Base-by-base conservation (phyloP, 148 eudicot genomes). In the Fagopyrum tataricum region DNA sequence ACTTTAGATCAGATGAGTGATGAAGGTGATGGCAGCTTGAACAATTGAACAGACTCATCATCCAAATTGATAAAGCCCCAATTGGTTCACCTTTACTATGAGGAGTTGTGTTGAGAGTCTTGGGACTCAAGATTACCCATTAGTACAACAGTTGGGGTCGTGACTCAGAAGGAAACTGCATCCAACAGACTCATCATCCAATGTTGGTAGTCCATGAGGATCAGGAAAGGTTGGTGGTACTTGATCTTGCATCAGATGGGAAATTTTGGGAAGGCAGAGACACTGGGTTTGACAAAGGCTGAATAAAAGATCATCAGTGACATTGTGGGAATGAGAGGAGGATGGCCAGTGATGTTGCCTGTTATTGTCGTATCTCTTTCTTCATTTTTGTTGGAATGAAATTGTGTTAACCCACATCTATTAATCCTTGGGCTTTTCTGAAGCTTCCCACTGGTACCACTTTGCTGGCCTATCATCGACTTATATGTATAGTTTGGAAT, bases 231-330 rank as follows among this genome's bases (percentile, higher is more conserved):
- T 26, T 26, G 42, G 18, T 56, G 67, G 67, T 62, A 42, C 37
- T 62, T 62, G 67, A 41, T 62, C 41, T 62, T 40, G 42, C 42
- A 62, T 62, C 67, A 62, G 67, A 62, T 31, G 42, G 42, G 13
- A 40, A 62, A 31, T 62, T 62, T 20, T 56, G 2, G 0, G 40
- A 9, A 61, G n/a, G 67, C 64, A 8, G 37, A 26, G 3, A 26
- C 13, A 17, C 8, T 14, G 9, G 43, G 6, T 23, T 20, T 55
- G 8, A 24, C 31, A 55, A 55, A 55, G 61, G 20, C 10, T n/a
- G 11, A 24, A 55, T 31, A 31, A 56, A 12, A 23, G 39, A 39
- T 24, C 66, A 59, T 59, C 12, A 15, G 15, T 23, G 66, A 4
- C 10, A 56, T 9, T 21, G 31, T 56, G 62, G 62, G 9, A 20